Evolutionary conservation across 164 flowering plant genomes (phyloP), one percentile per base, ranked within the genome.

Genomic region (Magnolia changhungtana): DNA sequence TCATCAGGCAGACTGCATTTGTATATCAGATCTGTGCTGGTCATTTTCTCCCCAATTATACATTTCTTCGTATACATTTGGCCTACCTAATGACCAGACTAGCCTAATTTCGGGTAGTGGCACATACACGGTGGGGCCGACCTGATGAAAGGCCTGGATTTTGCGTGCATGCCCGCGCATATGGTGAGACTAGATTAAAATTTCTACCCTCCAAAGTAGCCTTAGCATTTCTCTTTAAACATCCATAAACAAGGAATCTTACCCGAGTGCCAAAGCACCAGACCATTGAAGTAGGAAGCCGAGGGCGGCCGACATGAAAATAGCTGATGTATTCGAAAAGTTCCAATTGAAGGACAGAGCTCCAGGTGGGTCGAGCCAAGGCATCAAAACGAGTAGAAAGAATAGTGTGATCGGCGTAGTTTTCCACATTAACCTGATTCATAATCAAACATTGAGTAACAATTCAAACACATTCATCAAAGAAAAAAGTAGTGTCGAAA

Each of bases 251-350:
- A 13, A 49, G 20, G 27, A 75, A 51, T 51, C 94, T 83, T 84
- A 95, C 99, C 99, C 98, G 51, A 95, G 96, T 50, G 99, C 99
- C 72, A 95, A 81, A 81, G 99, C 99, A 78, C 98, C 99, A n/a
- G 99, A 95, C 98, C 99, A 95, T 82, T 95, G 99, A 81, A 95
- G 96, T 79, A 95, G 85, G 84, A 95, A 95, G 10, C 99, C 99
- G 63, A 95, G 90, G 75, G 89, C 69, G 37, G 97, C 98, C 9
- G 99, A 95, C 71, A 84, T 20, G 24, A 91, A 81, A 78, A 95
- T 91, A 11, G 89, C 91, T 58, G 81, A 70, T 20, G 97, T 85
- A 78, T 87, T 95, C 49, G 50, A 63, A 64, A 79, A 75, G 83
- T 79, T 86, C 99, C 99, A 95, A n/a, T 88, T 27, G 65, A 89